phyloP scores from a whole-genome alignment of 164 flowering plant genomes.

The Euptelea pleiosperma region DNA sequence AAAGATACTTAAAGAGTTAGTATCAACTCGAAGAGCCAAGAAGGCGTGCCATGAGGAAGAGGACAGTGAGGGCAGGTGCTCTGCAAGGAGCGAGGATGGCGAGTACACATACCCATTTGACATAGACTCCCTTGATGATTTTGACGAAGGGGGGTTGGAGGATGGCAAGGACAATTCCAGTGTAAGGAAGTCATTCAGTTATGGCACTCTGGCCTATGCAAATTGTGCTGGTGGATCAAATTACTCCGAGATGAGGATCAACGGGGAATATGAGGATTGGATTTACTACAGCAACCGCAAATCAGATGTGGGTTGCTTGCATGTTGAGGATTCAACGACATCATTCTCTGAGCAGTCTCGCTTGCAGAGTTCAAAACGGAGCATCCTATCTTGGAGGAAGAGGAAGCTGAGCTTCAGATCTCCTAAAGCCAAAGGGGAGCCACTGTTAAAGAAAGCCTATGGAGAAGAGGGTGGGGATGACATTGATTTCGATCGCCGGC shows the following conservation, averaged over 20 bases:
- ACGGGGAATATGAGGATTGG: conserved; percentile 69
- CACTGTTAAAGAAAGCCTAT: conserved; percentile 81
- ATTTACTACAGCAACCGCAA: conserved; percentile 79
- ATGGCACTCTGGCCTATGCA: conserved; percentile 84
- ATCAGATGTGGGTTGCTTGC: conserved; percentile 69
- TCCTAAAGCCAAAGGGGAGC: conserved; percentile 92
- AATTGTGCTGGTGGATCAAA: conserved; percentile 68
- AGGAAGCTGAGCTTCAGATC: conserved; percentile 92
- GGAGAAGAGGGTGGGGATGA: conserved; percentile 99
- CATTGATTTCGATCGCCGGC: conserved; percentile 94
- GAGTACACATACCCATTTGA: conserved; percentile 78
- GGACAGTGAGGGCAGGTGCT: conserved; percentile 69
- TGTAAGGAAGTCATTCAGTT: conserved; percentile 79
- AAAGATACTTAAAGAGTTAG: conserved; percentile 74
- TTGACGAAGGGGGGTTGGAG: conserved; percentile 65
- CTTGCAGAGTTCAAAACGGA: conserved; percentile 53
- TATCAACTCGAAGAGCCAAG: conserved; percentile 69
- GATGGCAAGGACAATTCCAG: conserved; percentile 49
- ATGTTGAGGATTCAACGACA: conserved; percentile 42
- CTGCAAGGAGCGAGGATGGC: conserved; percentile 71
- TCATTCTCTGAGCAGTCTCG: conserved; percentile 41
- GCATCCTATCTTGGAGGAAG: conserved; percentile 91
- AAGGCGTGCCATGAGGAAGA: conserved; percentile 80
- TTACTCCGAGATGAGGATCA: conserved; percentile 47
- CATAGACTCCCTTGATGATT: conserved; percentile 69